Conservation (phyloP, 2,329 filamentous ascomycete genomes). For the Pyrenophora graminea region DNA sequence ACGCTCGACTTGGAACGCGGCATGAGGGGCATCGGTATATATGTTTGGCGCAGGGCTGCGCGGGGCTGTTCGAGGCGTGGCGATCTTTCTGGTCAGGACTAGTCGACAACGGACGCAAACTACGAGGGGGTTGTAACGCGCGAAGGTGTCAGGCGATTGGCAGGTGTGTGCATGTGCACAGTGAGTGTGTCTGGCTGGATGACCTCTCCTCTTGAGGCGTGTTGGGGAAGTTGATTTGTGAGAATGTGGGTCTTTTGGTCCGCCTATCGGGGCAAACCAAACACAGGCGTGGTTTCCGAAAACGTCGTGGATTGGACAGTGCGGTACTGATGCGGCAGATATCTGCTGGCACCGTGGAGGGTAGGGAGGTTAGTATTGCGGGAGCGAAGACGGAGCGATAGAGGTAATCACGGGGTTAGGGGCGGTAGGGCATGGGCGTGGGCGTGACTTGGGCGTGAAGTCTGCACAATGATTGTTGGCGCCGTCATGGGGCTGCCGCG, state of each 20-base stretch:
- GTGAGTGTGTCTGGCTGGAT: slow-evolving; percentile 24
- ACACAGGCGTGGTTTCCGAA: slow-evolving; percentile 23
- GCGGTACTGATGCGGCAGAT: slow-evolving; percentile 12
- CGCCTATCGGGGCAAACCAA: slow-evolving; percentile 18
- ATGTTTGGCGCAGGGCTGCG: slow-evolving; percentile 17
- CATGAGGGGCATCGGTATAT: slow-evolving; percentile 33
- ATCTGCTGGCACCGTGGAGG: background rate
- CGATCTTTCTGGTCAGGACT: slow-evolving; percentile 15
- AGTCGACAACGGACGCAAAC: slow-evolving; percentile 12
- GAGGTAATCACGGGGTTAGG: slow-evolving; percentile 4
- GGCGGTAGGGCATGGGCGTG: slow-evolving; percentile 1
- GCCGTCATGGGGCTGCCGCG: slow-evolving; percentile 11
- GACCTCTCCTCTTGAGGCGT: slow-evolving; percentile 13
- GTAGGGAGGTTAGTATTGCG: background rate
- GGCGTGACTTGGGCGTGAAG: slow-evolving; percentile 5
- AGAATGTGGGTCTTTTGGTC: slow-evolving; percentile 25
- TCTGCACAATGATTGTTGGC: background rate
- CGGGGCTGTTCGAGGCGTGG: slow-evolving; percentile 29
- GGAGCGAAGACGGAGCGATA: background rate
- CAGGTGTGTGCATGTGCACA: slow-evolving; percentile 26
- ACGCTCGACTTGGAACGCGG: slow-evolving; percentile 25
- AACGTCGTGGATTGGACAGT: slow-evolving; percentile 19
- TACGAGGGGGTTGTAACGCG: slow-evolving; percentile 17
- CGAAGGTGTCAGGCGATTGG: slow-evolving; percentile 21
- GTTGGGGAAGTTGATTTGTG: slow-evolving; percentile 18